A percentile compares a stretch with the other conserved stretches of the same genome.
Evolutionary conservation across 1,284 basidiomycete species (phyloP).

Genomic region (Moesziomyces parantarcticus): DNA sequence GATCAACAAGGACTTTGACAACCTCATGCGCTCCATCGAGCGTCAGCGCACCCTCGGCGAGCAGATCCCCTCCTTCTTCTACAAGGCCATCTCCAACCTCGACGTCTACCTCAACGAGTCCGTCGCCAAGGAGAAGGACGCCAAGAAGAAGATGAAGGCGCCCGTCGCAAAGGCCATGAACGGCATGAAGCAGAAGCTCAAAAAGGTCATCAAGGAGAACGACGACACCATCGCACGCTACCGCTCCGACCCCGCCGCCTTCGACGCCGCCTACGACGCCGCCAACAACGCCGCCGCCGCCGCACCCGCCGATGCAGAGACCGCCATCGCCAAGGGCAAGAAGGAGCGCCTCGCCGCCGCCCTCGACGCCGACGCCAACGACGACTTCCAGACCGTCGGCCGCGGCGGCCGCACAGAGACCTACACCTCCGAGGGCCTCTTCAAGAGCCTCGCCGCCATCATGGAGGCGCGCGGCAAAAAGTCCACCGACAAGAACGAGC

Average conservation of each 20-base stretch:
- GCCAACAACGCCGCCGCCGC: constrained; percentile 68
- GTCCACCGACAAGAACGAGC: constrained; percentile 94
- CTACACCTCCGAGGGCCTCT: constrained; percentile 87
- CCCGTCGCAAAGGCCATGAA: constrained; percentile 93
- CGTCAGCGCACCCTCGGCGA: constrained; percentile 85
- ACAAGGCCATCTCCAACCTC: constrained; percentile 80
- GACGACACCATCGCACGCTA: constrained; percentile 83
- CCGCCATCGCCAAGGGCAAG: constrained; percentile 70
- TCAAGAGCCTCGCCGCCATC: constrained; percentile 89
- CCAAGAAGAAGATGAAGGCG: constrained; percentile 95
- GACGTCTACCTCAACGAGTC: constrained; percentile 81
- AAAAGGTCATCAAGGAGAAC: constrained; percentile 89
- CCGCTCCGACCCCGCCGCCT: constrained; percentile 81
- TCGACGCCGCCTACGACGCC: constrained; percentile 74
- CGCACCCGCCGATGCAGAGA: constrained; percentile 70
- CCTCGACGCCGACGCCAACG: constrained; percentile 71
- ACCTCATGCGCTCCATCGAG: constrained; percentile 87
- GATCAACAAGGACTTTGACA: constrained; percentile 91
- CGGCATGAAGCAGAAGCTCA: constrained; percentile 96
- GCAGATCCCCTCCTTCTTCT: constrained; percentile 86
- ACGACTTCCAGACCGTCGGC: constrained; percentile 91
- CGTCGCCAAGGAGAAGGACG: constrained; percentile 78
- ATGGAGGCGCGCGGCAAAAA: constrained; percentile 97
- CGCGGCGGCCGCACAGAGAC: constrained; percentile 86
- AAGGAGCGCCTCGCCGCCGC: constrained; percentile 68